A percentile compares a stretch with the other conserved stretches of the same genome.
Conservation (phyloP, 208 protist genomes). For the Trypanosoma caninum region DNA sequence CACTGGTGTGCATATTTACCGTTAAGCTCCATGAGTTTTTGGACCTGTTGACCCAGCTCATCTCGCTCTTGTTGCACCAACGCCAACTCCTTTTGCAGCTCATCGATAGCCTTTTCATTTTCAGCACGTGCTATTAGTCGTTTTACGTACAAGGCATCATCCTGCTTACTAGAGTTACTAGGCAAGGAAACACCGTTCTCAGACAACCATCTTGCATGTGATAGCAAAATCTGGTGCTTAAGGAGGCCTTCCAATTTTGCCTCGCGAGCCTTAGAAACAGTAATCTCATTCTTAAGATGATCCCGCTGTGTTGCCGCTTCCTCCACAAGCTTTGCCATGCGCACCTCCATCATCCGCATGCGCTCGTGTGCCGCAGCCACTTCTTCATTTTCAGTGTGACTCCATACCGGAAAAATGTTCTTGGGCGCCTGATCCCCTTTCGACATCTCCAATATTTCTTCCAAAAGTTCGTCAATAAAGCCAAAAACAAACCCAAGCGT, state of each 20-base stretch:
- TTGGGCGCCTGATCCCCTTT: background rate
- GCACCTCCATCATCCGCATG: slow-evolving; percentile 60
- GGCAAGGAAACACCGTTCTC: slow-evolving; percentile 12
- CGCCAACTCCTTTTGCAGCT: slow-evolving; percentile 47
- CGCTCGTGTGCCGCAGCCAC: slow-evolving; percentile 56
- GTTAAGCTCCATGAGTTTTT: slow-evolving; percentile 57
- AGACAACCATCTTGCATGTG: slow-evolving; percentile 21
- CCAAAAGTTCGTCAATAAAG: slow-evolving; percentile 56
- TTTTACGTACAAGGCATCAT: slow-evolving; percentile 49
- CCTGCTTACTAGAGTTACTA: slow-evolving; percentile 1
- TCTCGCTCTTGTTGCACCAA: slow-evolving; percentile 18
- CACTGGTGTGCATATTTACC: slow-evolving; percentile 66
- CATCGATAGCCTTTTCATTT: slow-evolving; percentile 52
- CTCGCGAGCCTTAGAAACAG: slow-evolving; percentile 32
- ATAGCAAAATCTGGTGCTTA: slow-evolving; percentile 68
- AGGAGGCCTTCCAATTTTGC: slow-evolving; percentile 56
- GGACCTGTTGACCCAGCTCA: slow-evolving; percentile 27
- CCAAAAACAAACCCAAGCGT: slow-evolving; percentile 74
- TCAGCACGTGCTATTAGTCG: slow-evolving; percentile 62
- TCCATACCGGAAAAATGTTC: background rate
- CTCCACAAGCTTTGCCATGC: slow-evolving; percentile 71
- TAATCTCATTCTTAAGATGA: slow-evolving; percentile 65
- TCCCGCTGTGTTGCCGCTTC: slow-evolving; percentile 75
- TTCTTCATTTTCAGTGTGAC: slow-evolving; percentile 34
- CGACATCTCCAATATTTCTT: slow-evolving; percentile 22